Conservation (phyloP, 768 basidiomycete species). For the Tylopilus intermedius region DNA sequence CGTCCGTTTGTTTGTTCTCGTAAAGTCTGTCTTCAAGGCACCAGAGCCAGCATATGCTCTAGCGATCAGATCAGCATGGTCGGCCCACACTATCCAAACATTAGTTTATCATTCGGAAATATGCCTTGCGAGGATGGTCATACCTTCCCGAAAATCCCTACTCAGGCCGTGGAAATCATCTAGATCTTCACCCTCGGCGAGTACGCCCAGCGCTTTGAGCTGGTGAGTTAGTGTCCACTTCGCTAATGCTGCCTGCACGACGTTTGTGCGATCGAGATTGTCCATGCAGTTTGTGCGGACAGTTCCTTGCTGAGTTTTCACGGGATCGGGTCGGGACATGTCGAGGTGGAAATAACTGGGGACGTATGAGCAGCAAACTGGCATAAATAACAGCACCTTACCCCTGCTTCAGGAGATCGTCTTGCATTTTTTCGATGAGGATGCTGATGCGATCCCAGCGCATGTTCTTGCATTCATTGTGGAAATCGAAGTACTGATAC, state of each 20-base stretch:
- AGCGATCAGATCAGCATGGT: constrained; percentile 89
- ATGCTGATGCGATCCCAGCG: constrained; percentile 89
- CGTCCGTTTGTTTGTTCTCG: constrained; percentile 87
- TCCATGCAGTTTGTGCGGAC: constrained; percentile 99
- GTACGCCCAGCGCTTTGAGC: constrained; percentile 64
- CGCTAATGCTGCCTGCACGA: constrained; percentile 87
- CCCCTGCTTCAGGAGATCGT: constrained; percentile 68
- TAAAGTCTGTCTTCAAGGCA: constrained; percentile 95
- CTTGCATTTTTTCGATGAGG: constrained; percentile 70
- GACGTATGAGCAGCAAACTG: constrained; percentile 5
- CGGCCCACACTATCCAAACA: constrained; percentile 79
- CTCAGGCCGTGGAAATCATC: constrained; percentile 80
- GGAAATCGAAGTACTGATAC: constrained; percentile 97
- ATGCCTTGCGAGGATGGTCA: constrained; percentile 24
- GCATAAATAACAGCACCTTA: constrained; percentile 22
- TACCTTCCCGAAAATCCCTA: constrained; percentile 83
- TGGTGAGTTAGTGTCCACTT: constrained; percentile 81
- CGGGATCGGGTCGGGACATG: constrained; percentile 39
- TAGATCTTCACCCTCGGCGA: constrained; percentile 64
- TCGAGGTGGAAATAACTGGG: constrained; percentile 76
- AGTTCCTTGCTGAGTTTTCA: constrained; percentile 64
- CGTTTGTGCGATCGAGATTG: constrained; percentile 92
- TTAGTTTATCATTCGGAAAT: constrained; percentile 7
- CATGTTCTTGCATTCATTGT: constrained; percentile 90
- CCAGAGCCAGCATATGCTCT: constrained; percentile 92